Percentiles rank a stretch among this genome's conserved stretches.
Conservation (phyloP, 331 rosid genomes). For the Rhamnella rubrinervis region DNA sequence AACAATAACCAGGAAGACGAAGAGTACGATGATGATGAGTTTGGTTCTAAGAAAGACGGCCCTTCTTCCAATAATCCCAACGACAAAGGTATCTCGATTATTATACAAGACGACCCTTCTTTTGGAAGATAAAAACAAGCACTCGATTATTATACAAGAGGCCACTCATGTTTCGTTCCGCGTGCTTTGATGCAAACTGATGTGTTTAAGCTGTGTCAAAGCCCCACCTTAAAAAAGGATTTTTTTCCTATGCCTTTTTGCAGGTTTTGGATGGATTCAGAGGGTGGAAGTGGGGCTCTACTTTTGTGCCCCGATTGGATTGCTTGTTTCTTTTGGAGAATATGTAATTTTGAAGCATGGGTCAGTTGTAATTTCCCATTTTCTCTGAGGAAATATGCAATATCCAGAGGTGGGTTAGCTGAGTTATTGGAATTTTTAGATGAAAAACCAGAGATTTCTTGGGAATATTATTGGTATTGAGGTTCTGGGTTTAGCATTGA, state of each 20-base stretch:
- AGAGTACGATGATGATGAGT: conserved; percentile 86
- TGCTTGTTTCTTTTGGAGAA: conserved; percentile 32
- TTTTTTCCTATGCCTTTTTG: conserved; percentile 43
- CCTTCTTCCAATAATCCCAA: conserved; percentile 63
- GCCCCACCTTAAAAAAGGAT: conserved; percentile 50
- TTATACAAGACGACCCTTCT: too few species aligned
- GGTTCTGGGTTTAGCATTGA: conserved; percentile 29
- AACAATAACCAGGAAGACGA: conserved; percentile 74
- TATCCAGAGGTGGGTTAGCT: not conserved
- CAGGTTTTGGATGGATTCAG: conserved; percentile 59
- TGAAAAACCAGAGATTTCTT: conserved; percentile 17
- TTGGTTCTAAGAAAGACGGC: conserved; percentile 63
- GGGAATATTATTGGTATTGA: conserved; percentile 24
- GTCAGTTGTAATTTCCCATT: conserved; percentile 15
- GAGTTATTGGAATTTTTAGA: conserved; percentile 16
- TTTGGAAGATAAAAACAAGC: conserved; percentile 49
- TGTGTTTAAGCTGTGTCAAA: conserved; percentile 25
- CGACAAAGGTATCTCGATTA: conserved; percentile 62
- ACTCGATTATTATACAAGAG: conserved; percentile 32
- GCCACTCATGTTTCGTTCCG: conserved; percentile 63
- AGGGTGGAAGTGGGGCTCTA: conserved; percentile 9
- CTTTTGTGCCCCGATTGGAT: conserved; percentile 42
- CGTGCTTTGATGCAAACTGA: conserved; percentile 71
- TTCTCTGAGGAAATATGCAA: conserved; percentile 12
- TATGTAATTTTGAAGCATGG: conserved; percentile 42